Base-by-base conservation (phyloP, 805 yeast genomes). In the Candida patagonica region DNA sequence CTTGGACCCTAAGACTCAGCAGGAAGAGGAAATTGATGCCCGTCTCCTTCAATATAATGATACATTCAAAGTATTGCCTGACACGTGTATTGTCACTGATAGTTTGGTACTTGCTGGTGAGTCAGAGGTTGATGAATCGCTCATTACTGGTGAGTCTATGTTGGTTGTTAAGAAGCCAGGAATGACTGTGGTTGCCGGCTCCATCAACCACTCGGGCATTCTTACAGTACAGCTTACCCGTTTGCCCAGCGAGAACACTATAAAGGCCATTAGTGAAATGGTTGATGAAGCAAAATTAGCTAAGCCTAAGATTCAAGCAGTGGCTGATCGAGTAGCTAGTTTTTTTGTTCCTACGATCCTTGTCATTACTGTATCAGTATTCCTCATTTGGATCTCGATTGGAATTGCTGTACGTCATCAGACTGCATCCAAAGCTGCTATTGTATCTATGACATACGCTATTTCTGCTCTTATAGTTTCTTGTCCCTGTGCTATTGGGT, bases 401-500 rank as follows among this genome's bases (percentile, higher is more conserved):
- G 27, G 27, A 10, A 25, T 25, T 25, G 27, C 12, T 10, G 27
- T 25, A 10, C 27, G 27, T 25, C 27, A 25, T n/a, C 27, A 25
- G 27, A 10, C n/a, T 10, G 27, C 12, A 25, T 32, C 31, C 8
- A n/a, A 7, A 8, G 36, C 31, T 32, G 36, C 19, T 17, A 9
- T 21, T 9, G 10, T 7, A 10, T 8, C 36, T 16, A 10, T 32
- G n/a, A 9, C 31, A 25, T 10, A 10, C 8, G 31, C 33, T 20
- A 10, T 32, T 8, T 20, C 36, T 32, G 36, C 19, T 17, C 30
- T 32, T 8, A 17, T 17, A 7, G 36, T 47, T 7, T 36, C 52
- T 4, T 48, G 52, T 24, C 52, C 52, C 9, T 48, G 52, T 22
- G 52, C 52, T 10, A 35, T 48, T n/a, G 50, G 43, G 9, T 35